Percentiles rank a stretch among this genome's conserved stretches.
phyloP scores from a whole-genome alignment of 139 green algal genomes.

The Monoraphidium neglectum region DNA sequence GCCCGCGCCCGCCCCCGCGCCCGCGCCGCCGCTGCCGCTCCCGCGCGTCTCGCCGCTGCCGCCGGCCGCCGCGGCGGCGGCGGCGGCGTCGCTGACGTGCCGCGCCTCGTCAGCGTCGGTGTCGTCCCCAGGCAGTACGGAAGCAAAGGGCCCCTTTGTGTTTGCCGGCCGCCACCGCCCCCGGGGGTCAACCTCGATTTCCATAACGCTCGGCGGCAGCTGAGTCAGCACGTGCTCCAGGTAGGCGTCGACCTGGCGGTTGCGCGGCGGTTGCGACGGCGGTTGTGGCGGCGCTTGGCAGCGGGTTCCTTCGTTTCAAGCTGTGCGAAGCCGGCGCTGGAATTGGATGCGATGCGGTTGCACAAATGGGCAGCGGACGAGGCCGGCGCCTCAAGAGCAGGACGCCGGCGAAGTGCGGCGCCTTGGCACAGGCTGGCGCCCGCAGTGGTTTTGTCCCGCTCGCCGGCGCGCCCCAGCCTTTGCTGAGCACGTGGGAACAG shows the following conservation, averaged over 20 bases:
- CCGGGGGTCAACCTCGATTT: constrained; percentile 59
- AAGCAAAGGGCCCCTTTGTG: constrained; percentile 12
- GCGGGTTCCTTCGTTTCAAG: too few relatives aligned
- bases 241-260: constrained; percentile 59
- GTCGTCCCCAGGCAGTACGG: not conserved
- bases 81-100: not conserved
- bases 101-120: not conserved
- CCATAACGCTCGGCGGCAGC: constrained; percentile 47
- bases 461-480: too few relatives aligned
- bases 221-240: constrained; percentile 45
- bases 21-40: not conserved
- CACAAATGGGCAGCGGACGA: too few relatives aligned
- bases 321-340: too few relatives aligned
- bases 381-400: too few relatives aligned
- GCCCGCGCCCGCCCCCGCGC: not conserved
- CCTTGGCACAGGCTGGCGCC: too few relatives aligned
- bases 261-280: constrained; percentile 42
- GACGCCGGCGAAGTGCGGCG: too few relatives aligned
- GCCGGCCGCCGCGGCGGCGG: not conserved
- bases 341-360: too few relatives aligned
- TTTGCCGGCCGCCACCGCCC: constrained; percentile 60
- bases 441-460: too few relatives aligned
- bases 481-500: not conserved
- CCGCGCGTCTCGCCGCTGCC: not conserved
- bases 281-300: not conserved